A percentile compares a stretch with the other conserved stretches of the same genome.
Evolutionary conservation across 108 stramenopile genomes (phyloP).

Genomic region (Skeletonema marinoi): DNA sequence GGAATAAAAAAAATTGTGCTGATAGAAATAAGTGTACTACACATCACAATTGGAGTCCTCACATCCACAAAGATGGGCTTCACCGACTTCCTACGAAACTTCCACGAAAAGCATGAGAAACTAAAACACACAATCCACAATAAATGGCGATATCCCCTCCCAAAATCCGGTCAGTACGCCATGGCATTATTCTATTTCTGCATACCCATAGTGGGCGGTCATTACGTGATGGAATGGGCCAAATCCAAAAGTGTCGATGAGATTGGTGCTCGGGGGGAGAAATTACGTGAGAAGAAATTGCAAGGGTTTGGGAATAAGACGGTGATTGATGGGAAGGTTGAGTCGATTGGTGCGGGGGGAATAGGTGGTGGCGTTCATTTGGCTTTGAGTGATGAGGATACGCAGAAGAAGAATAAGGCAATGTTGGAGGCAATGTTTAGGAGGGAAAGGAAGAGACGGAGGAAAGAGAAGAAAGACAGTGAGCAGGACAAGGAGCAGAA

Average conservation of each 20-base stretch:
- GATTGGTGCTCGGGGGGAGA: constrained; percentile 65
- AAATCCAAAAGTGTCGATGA: constrained; percentile 63
- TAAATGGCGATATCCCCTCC: constrained; percentile 71
- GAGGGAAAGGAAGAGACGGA: constrained; percentile 40
- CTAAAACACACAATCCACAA: constrained; percentile 49
- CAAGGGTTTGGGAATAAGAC: constrained; percentile 60
- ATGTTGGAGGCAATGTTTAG: constrained; percentile 69
- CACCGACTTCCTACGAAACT: constrained; percentile 22
- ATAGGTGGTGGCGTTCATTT: constrained; percentile 75
- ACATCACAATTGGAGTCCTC: neutral
- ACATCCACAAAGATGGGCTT: constrained; percentile 1
- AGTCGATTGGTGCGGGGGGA: constrained; percentile 73
- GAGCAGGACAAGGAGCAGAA: neutral
- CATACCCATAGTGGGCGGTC: constrained; percentile 76
- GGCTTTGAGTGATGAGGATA: constrained; percentile 56
- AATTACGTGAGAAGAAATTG: constrained; percentile 46
- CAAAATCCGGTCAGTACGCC: constrained; percentile 61
- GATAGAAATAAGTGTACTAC: neutral
- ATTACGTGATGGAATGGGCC: constrained; percentile 68
- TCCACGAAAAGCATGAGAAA: constrained; percentile 49
- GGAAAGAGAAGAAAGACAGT: constrained; percentile 10
- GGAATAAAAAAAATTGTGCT: too few species aligned
- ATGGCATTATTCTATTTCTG: constrained; percentile 83
- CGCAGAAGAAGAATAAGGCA: constrained; percentile 63
- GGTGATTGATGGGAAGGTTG: constrained; percentile 38